Evolutionary conservation across 2,329 filamentous ascomycete genomes (phyloP), one percentile per base, ranked within the genome.

Genomic region (Alternaria rosae): DNA sequence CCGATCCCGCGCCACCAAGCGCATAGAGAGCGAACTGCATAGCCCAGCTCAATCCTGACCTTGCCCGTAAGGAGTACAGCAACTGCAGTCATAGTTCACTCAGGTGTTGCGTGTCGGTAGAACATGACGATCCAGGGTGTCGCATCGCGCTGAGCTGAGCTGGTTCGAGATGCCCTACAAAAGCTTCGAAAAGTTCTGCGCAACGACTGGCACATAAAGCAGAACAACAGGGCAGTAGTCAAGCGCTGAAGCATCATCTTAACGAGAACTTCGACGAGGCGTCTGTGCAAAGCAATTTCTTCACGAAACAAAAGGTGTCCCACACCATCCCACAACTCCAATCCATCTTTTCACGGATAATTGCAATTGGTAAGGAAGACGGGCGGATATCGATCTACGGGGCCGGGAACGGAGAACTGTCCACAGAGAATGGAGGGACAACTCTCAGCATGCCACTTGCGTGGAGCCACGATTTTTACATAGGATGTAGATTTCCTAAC

Each of bases 341-440:
- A 69, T 78, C 78, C 76, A 80, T 77, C 74, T 77, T 79, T 78
- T 75, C 75, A 79, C 77, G 76, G 76, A 78, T 68, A 64, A 53
- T 58, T 70, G 74, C 69, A 78, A 68, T 78, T 80, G 77, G 70
- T 76, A 76, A 74, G 77, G 78, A 76, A 75, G 73, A 77, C 76
- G 76, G 71, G 65, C 72, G 76, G 70, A 67, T 57, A 47, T 76
- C 61, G 21, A 56, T 80, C 76, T 78, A 79, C 78, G 78, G 76
- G 78, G 78, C 78, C 78, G 78, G 78, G 78, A 80, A 80, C 78
- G 78, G 78, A 80, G 76, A 77, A 78, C 76, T 78, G 77, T 76
- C 65, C 78, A 79, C 69, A 54, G 73, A 66, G 59, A 54, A 69
- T 69, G 61, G 11, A 42, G 59, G 74, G 70, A 77, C 78, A 78